phyloP scores from a whole-genome alignment of 2,329 filamentous ascomycete species.

The Alternaria brassicae region DNA sequence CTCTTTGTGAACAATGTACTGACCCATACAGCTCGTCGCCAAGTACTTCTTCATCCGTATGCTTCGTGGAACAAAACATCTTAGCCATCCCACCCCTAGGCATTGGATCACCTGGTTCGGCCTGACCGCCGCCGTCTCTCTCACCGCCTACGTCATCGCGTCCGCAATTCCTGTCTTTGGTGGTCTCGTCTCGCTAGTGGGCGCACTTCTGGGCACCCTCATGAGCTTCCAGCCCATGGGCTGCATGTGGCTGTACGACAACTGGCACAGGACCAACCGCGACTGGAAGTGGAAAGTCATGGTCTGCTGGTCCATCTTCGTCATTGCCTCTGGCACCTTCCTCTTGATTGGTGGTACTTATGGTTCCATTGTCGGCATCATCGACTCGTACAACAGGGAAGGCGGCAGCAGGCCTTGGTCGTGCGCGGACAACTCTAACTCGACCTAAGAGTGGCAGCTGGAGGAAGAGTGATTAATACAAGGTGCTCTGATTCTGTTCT shows the following conservation, averaged over 20 bases:
- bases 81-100: conserved; percentile 47
- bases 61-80: conserved; percentile 71
- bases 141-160: conserved; percentile 35
- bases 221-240: conserved; percentile 40
- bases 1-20: neutral
- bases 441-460: conserved; percentile 3
- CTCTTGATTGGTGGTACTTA: conserved; percentile 37
- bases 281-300: conserved; percentile 26
- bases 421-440: conserved; percentile 38
- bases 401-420: conserved; percentile 35
- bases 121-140: conserved; percentile 26
- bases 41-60: conserved; percentile 67
- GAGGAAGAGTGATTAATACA: neutral
- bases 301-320: conserved; percentile 34
- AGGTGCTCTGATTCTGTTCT: neutral
- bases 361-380: conserved; percentile 36
- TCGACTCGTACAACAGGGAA: conserved; percentile 32
- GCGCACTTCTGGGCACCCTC: conserved; percentile 36
- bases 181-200: conserved; percentile 35
- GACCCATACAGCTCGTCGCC: conserved; percentile 23
- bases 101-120: conserved; percentile 38
- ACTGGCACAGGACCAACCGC: conserved; percentile 25
- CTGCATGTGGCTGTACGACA: conserved; percentile 40
- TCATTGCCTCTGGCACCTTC: conserved; percentile 33
- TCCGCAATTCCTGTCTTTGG: conserved; percentile 38